Percentiles rank a stretch among this genome's conserved stretches.
These are phyloP conservation scores for Backusella luteola DNA, from an alignment of 192 early-diverging fungal species.

Conservation along the genomic window DNA sequence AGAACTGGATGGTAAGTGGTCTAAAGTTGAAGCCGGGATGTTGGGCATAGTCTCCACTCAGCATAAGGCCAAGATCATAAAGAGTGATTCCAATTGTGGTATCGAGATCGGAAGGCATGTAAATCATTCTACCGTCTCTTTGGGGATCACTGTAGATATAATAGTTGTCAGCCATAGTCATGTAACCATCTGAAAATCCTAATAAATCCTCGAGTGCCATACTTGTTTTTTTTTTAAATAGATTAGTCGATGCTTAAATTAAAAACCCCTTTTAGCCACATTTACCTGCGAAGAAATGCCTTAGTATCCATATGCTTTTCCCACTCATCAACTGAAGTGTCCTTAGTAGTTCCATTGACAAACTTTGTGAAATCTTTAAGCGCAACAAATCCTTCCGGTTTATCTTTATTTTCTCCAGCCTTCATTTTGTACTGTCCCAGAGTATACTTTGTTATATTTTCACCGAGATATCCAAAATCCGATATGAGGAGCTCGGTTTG, in stretches of 20 bases:
- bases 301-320: background rate
- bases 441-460: background rate
- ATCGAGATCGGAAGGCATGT: background rate
- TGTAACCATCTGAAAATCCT: background rate
- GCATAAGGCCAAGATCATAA: background rate
- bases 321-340: constrained; percentile 8
- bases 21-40: background rate
- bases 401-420: background rate
- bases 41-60: background rate
- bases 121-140: background rate
- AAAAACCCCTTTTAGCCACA: background rate
- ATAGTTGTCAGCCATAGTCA: background rate
- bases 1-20: background rate
- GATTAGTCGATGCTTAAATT: too few relatives aligned
- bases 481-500: background rate
- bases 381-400: background rate
- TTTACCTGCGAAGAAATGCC: constrained; percentile 13
- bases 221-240: background rate
- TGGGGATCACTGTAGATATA: constrained; percentile 1
- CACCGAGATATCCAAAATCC: background rate
- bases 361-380: constrained; percentile 15
- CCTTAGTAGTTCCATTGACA: background rate
- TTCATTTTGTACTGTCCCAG: constrained; percentile 10
- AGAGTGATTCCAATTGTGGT: background rate
- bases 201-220: background rate